Percentiles rank a stretch among this genome's conserved stretches.
Evolutionary conservation across 23 red algal genomes (phyloP).

Genomic region (Rhodosorus marinus): DNA sequence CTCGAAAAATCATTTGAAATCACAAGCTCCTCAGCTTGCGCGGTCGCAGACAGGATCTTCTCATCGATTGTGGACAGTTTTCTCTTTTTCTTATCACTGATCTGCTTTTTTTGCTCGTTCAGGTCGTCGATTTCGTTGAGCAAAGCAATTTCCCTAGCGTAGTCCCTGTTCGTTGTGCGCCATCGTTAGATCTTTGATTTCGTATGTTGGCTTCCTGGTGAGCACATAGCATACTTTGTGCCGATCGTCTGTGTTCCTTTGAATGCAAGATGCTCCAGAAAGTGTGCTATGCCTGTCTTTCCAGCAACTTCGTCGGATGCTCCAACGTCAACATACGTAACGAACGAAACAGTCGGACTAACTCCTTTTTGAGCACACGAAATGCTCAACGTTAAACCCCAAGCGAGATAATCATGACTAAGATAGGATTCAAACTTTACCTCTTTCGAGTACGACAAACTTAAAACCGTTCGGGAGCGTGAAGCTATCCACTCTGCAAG

Average conservation of each 20-base stretch:
- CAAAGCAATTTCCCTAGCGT: too few species aligned
- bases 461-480: conserved; percentile 1
- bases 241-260: conserved; percentile 6
- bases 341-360: conserved; percentile 3
- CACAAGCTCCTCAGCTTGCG: conserved; percentile 3
- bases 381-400: too few species aligned
- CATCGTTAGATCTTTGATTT: too few species aligned
- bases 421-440: too few species aligned
- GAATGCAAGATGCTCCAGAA: conserved; percentile 21
- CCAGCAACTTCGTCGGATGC: conserved; percentile 7
- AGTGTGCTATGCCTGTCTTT: conserved; percentile 10
- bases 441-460: conserved; percentile 12
- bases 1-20: conserved; percentile 4
- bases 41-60: background rate
- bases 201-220: too few species aligned
- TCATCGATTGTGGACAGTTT: background rate
- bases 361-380: too few species aligned
- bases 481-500: conserved; percentile 5
- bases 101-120: too few species aligned
- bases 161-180: too few species aligned
- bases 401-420: too few species aligned
- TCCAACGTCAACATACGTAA: conserved; percentile 3
- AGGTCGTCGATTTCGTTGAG: too few species aligned
- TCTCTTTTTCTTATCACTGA: too few species aligned
- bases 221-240: conserved; percentile 1